These are phyloP conservation scores for Quercus lobata DNA, from an alignment of 331 rosid species.

Conservation along the genomic window DNA sequence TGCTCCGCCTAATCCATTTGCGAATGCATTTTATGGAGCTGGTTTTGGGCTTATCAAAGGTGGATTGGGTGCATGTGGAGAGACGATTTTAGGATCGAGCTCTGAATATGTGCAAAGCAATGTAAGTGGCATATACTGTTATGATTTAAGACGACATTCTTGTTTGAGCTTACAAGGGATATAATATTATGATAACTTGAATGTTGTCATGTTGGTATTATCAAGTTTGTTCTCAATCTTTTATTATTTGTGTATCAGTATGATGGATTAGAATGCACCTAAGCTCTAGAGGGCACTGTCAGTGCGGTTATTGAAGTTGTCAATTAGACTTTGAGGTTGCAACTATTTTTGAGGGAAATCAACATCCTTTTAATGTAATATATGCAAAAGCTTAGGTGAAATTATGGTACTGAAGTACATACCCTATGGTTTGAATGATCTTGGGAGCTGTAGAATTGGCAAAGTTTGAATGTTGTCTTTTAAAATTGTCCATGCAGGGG, in stretches of 20 bases:
- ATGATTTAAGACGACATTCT: background rate
- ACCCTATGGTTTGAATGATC: background rate
- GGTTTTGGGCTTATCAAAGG: constrained; percentile 87
- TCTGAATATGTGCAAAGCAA: constrained; percentile 91
- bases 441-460: too few species aligned
- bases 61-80: constrained; percentile 93
- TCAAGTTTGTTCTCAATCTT: background rate
- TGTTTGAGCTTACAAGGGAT: background rate
- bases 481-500: background rate
- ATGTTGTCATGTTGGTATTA: background rate
- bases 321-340: background rate
- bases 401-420: too few species aligned
- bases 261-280: background rate
- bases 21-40: constrained; percentile 67
- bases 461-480: background rate
- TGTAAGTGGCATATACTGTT: constrained; percentile 40
- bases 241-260: background rate
- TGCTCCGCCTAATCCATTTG: constrained; percentile 71
- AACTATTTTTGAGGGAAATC: too few species aligned
- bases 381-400: too few species aligned
- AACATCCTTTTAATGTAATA: too few species aligned
- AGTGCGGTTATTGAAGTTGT: background rate
- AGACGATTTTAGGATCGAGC: constrained; percentile 78
- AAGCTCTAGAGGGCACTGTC: background rate
- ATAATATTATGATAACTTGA: background rate